Evolutionary conservation across 1,284 basidiomycete species (phyloP).

Genomic region (Sanghuangporus baumii): DNA sequence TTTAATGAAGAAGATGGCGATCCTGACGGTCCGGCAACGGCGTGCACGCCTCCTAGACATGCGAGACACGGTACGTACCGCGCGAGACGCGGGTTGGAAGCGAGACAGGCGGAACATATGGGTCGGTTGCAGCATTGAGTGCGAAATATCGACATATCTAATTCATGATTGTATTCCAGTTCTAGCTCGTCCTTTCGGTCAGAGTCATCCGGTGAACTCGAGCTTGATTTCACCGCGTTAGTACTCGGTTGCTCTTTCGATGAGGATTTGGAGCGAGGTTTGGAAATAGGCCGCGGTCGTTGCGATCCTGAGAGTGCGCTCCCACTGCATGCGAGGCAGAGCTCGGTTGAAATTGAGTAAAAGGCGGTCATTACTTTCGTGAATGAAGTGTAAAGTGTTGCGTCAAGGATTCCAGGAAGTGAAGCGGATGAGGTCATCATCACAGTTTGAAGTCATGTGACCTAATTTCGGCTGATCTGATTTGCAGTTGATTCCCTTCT

Average conservation of each 20-base stretch:
- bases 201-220: not conserved
- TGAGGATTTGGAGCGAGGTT: not conserved
- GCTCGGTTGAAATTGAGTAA: conserved; percentile 18
- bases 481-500: not conserved
- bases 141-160: conserved; percentile 27
- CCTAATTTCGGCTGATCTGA: not conserved
- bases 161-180: not conserved
- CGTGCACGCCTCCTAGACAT: conserved; percentile 52
- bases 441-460: not conserved
- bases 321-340: conserved; percentile 63
- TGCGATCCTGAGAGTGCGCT: conserved; percentile 34
- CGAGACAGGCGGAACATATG: conserved; percentile 52
- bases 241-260: not conserved
- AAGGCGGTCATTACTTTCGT: not conserved
- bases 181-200: no score
- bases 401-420: no score
- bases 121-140: conserved; percentile 55
- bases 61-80: conserved; percentile 61
- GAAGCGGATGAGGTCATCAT: not conserved
- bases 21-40: conserved; percentile 27
- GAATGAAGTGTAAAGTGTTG: not conserved
- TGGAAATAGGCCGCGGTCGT: not conserved
- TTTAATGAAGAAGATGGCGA: not conserved
- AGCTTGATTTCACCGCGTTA: not conserved
- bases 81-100: conserved; percentile 49